phyloP scores from a whole-genome alignment of 352 stramenopile species.

The Pythium aquatile region DNA sequence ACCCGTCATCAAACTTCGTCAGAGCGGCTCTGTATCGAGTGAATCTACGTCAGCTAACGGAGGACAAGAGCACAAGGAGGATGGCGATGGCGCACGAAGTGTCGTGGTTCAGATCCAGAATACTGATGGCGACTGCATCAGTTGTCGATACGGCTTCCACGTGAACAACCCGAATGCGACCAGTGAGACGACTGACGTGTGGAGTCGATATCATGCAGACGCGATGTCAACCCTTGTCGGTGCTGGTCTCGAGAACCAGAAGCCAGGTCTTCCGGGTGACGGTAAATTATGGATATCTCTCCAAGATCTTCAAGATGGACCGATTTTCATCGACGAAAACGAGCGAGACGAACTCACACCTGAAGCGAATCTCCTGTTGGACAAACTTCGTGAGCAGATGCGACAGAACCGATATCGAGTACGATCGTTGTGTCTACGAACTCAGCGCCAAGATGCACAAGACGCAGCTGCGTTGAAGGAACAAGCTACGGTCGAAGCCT shows the following conservation, averaged over 20 bases:
- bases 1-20: slow-evolving; percentile 45
- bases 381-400: slow-evolving; percentile 74
- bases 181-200: slow-evolving; percentile 24
- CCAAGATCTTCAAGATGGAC: slow-evolving; percentile 29
- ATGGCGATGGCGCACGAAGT: background rate
- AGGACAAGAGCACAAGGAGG: background rate
- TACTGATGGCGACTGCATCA: slow-evolving; percentile 15
- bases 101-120: slow-evolving; percentile 24
- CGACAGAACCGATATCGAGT: slow-evolving; percentile 67
- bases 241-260: slow-evolving; percentile 42
- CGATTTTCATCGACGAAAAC: slow-evolving; percentile 1
- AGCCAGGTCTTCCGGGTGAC: slow-evolving; percentile 33
- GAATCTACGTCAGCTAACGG: background rate
- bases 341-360: slow-evolving; percentile 65
- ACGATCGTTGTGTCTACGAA: slow-evolving; percentile 47
- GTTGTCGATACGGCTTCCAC: slow-evolving; percentile 22
- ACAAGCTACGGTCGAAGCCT: slow-evolving; percentile 39
- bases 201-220: slow-evolving; percentile 67
- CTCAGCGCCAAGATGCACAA: slow-evolving; percentile 34
- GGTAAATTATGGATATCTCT: slow-evolving; percentile 60
- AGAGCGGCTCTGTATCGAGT: slow-evolving; percentile 8
- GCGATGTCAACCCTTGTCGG: slow-evolving; percentile 46
- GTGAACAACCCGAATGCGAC: background rate
- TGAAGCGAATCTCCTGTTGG: slow-evolving; percentile 71
- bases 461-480: slow-evolving; percentile 31